Evolutionary conservation across 129 eudicot genomes (phyloP).

Genomic region (Tanacetum coccineum): DNA sequence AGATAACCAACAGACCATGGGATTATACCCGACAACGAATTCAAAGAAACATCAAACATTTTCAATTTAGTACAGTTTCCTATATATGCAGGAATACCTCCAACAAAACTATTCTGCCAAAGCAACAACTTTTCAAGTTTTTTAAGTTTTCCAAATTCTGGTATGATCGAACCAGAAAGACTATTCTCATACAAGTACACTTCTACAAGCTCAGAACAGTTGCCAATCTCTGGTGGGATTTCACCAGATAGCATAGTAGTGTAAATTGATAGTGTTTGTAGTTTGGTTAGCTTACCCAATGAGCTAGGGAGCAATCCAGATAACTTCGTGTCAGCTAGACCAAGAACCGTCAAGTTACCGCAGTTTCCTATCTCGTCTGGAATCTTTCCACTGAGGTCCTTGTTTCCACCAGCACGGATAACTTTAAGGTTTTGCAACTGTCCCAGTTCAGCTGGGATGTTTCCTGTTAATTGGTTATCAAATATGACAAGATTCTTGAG

Average conservation of each 20-base stretch:
- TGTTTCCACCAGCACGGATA: slow-evolving; percentile 56
- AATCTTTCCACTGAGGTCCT: slow-evolving; percentile 48
- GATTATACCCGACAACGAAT: slow-evolving; percentile 40
- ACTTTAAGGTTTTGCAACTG: slow-evolving; percentile 31
- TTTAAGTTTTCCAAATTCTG: slow-evolving; percentile 30
- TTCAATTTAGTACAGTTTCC: slow-evolving; percentile 43
- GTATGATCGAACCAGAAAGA: slow-evolving; percentile 44
- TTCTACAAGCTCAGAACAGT: slow-evolving; percentile 41
- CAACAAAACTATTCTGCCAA: slow-evolving; percentile 51
- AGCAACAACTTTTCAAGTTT: slow-evolving; percentile 44
- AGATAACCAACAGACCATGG: slow-evolving; percentile 39
- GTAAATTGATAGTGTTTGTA: slow-evolving; percentile 47
- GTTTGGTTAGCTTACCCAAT: slow-evolving; percentile 41
- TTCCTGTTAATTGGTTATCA: slow-evolving; percentile 45
- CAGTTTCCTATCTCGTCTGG: slow-evolving; percentile 54
- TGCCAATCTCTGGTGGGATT: slow-evolving; percentile 47
- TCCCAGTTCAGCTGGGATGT: slow-evolving; percentile 35
- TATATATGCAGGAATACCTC: slow-evolving; percentile 38
- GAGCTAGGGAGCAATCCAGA: slow-evolving; percentile 42
- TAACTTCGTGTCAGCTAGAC: slow-evolving; percentile 53
- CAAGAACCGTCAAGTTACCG: slow-evolving; percentile 33
- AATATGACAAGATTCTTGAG: slow-evolving; percentile 45
- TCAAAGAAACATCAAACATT: slow-evolving; percentile 49
- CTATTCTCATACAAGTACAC: slow-evolving; percentile 43
- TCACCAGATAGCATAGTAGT: slow-evolving; percentile 50